Evolutionary conservation across 495 filamentous ascomycete species (phyloP).

Genomic region (Chaetomium cochliodes): DNA sequence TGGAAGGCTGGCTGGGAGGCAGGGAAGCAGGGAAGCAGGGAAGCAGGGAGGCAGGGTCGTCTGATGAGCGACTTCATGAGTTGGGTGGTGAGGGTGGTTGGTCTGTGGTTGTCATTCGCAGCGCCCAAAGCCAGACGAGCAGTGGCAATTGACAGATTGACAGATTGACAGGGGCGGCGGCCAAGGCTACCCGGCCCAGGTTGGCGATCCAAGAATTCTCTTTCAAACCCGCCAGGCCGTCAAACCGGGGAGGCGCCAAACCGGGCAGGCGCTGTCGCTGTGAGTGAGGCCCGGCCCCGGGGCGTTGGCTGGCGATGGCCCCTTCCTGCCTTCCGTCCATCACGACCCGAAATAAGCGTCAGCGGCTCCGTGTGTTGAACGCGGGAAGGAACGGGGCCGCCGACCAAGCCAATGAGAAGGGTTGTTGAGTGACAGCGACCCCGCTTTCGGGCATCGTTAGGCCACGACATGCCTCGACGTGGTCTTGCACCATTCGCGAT

Average conservation of each 20-base stretch:
- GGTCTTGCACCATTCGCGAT: conserved; percentile 30
- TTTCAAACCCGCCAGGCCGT: background rate
- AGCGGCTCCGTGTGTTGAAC: conserved; percentile 27
- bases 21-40: too few species aligned
- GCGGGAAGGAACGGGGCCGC: conserved; percentile 7
- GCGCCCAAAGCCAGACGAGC: background rate
- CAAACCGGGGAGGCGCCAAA: too few species aligned
- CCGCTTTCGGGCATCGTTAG: conserved; percentile 36
- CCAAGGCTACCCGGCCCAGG: conserved; percentile 2
- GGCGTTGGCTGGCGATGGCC: conserved; percentile 15
- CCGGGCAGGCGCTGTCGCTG: conserved; percentile 4
- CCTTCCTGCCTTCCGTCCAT: conserved; percentile 24
- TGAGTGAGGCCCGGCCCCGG: conserved; percentile 5
- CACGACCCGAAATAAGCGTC: conserved; percentile 30
- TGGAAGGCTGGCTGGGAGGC: background rate
- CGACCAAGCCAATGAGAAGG: conserved; percentile 29
- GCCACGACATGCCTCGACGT: conserved; percentile 31
- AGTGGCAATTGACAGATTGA: background rate
- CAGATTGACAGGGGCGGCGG: conserved; percentile 1
- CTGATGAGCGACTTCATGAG: background rate
- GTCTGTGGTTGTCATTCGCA: conserved; percentile 1
- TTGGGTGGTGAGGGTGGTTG: background rate
- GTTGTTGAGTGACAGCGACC: background rate
- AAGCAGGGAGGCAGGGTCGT: conserved; percentile 13
- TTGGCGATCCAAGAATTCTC: background rate